A percentile compares a stretch with the other conserved stretches of the same genome.
Conservation (phyloP, 768 basidiomycete genomes). For the Amanita pallidorosea region DNA sequence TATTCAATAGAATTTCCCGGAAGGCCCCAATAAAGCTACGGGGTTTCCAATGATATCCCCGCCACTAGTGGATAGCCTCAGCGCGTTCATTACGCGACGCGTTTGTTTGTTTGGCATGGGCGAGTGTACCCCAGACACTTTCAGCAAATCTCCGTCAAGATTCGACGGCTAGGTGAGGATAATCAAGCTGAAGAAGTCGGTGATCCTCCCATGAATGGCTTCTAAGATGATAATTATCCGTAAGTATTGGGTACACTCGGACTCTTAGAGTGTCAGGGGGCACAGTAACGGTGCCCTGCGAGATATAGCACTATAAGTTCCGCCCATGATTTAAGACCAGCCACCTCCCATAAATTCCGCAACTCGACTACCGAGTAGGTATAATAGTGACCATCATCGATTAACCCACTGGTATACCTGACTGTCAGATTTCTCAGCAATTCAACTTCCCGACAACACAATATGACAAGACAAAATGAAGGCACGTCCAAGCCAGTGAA, state of each 20-base stretch:
- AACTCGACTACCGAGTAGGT: slow-evolving; percentile 7
- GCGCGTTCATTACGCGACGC: slow-evolving; percentile 30
- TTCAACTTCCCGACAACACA: background rate
- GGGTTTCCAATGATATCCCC: background rate
- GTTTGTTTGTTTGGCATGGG: slow-evolving; percentile 30
- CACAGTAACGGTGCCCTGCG: slow-evolving; percentile 24
- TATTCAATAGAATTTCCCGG: background rate
- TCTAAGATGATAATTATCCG: background rate
- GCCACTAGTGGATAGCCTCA: background rate
- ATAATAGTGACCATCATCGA: background rate
- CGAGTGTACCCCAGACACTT: slow-evolving; percentile 16
- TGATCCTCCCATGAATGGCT: background rate
- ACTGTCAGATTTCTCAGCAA: background rate
- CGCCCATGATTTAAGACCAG: slow-evolving; percentile 36
- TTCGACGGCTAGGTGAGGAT: background rate
- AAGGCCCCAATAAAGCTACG: background rate
- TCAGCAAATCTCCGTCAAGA: slow-evolving; percentile 3
- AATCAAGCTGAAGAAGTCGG: background rate
- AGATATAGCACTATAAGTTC: slow-evolving; percentile 40
- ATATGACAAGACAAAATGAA: background rate
- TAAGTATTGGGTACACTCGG: background rate
- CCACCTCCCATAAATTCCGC: slow-evolving; percentile 32
- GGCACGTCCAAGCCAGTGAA: slow-evolving; percentile 32
- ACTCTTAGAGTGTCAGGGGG: slow-evolving; percentile 6
- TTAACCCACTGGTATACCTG: background rate